Percentiles rank a stretch among this genome's conserved stretches.
Conservation (phyloP, 2,329 filamentous ascomycete genomes). For the Cercospora sp. region DNA sequence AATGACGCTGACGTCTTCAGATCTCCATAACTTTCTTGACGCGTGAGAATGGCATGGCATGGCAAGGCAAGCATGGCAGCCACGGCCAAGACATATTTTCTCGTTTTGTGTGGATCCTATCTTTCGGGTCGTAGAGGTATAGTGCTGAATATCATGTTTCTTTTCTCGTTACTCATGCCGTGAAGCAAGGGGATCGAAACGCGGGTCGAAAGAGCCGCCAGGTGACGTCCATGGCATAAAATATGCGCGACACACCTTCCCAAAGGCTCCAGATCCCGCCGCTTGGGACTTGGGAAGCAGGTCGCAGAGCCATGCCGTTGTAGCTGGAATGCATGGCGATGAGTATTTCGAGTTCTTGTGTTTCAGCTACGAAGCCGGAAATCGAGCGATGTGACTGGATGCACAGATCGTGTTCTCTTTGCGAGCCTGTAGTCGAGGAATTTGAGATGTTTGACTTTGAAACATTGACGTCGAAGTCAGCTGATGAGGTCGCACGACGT, state of each 20-base stretch:
- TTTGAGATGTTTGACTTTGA: not conserved
- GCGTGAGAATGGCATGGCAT: not conserved
- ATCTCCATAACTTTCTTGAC: not conserved
- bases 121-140: not conserved
- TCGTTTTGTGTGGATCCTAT: not conserved
- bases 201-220: not conserved
- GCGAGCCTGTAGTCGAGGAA: not conserved
- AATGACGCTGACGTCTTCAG: not conserved
- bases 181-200: not conserved
- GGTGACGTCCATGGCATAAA: not conserved
- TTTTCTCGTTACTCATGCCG: not conserved
- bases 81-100: not conserved
- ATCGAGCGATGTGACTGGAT: not conserved
- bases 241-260: not conserved
- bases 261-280: not conserved
- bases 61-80: constrained; percentile 1
- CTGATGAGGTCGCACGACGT: not conserved
- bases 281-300: not conserved
- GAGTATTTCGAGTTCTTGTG: constrained; percentile 3
- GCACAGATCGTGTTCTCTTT: not conserved
- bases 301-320: not conserved
- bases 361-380: not conserved
- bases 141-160: not conserved
- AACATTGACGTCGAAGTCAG: not conserved
- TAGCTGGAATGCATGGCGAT: not conserved